Evolutionary conservation across 192 early-diverging fungal species (phyloP).

Genomic region (Tieghemiomyces parasiticus): DNA sequence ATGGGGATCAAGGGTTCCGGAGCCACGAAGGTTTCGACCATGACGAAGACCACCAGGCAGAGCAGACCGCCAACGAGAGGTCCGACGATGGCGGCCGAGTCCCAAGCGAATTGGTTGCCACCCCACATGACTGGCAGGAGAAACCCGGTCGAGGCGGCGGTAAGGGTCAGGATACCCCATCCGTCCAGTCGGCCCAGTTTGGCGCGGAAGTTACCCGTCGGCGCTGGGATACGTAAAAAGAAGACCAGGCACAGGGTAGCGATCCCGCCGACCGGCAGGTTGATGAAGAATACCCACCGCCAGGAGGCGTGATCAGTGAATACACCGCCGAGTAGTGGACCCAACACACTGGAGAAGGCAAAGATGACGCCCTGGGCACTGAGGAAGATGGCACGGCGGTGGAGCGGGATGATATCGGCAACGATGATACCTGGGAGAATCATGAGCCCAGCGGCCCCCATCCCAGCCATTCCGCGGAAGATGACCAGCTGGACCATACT

Average conservation of each 20-base stretch:
- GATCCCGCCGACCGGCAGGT: slow-evolving; percentile 25
- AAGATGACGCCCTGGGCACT: slow-evolving; percentile 37
- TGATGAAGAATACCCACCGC: slow-evolving; percentile 51
- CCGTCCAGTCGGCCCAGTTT: slow-evolving; percentile 50
- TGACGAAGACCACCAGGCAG: slow-evolving; percentile 13
- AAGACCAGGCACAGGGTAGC: slow-evolving; percentile 23
- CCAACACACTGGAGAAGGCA: slow-evolving; percentile 43
- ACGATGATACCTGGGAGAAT: neutral
- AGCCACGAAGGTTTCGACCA: slow-evolving; percentile 28
- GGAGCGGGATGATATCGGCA: neutral
- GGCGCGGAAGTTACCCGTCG: slow-evolving; percentile 20
- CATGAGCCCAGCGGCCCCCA: neutral
- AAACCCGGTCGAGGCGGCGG: slow-evolving; percentile 30
- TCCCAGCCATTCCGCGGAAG: neutral
- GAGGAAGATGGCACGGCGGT: neutral
- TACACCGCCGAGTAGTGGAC: slow-evolving; percentile 50
- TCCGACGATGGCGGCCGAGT: slow-evolving; percentile 32
- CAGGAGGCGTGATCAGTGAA: slow-evolving; percentile 47
- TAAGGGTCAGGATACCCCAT: slow-evolving; percentile 32
- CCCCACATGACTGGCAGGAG: slow-evolving; percentile 46
- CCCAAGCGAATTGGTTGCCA: slow-evolving; percentile 42
- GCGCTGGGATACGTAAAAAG: slow-evolving; percentile 31
- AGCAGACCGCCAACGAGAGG: slow-evolving; percentile 25
- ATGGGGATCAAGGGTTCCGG: slow-evolving; percentile 39
- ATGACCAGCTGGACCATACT: neutral